Evolutionary conservation across 139 green algal species (phyloP).

Genomic region (Coelastrella sp.): DNA sequence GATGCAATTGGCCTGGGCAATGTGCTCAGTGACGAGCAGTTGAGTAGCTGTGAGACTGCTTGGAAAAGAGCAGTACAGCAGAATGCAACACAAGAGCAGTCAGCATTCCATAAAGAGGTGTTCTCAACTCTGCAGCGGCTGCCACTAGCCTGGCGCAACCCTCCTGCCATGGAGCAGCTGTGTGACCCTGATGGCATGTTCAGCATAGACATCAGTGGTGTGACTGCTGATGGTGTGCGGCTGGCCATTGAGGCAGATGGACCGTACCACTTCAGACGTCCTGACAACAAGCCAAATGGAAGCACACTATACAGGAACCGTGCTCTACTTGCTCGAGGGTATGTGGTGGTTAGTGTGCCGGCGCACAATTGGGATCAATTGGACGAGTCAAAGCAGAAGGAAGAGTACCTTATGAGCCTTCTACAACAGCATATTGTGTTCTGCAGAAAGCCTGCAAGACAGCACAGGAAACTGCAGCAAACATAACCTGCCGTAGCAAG

Average conservation of each 20-base stretch:
- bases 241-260: slow-evolving; percentile 35
- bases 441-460: no score
- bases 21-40: background rate
- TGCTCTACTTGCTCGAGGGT: slow-evolving; percentile 21
- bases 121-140: background rate
- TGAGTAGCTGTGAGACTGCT: background rate
- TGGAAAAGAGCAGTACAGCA: background rate
- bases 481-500: no score
- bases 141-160: background rate
- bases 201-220: slow-evolving; percentile 13
- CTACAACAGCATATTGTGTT: no score
- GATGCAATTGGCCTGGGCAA: background rate
- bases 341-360: slow-evolving; percentile 24
- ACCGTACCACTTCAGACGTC: slow-evolving; percentile 12
- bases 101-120: background rate
- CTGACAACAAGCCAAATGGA: background rate
- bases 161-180: background rate
- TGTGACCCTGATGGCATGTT: slow-evolving; percentile 10
- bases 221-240: background rate
- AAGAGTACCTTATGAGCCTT: background rate
- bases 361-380: background rate
- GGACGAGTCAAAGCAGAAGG: background rate
- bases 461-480: no score
- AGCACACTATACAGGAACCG: slow-evolving; percentile 30
- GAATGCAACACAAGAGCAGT: background rate